Evolutionary conservation across 495 filamentous ascomycete genomes (phyloP).

Genomic region (Penicillium cinerascens): DNA sequence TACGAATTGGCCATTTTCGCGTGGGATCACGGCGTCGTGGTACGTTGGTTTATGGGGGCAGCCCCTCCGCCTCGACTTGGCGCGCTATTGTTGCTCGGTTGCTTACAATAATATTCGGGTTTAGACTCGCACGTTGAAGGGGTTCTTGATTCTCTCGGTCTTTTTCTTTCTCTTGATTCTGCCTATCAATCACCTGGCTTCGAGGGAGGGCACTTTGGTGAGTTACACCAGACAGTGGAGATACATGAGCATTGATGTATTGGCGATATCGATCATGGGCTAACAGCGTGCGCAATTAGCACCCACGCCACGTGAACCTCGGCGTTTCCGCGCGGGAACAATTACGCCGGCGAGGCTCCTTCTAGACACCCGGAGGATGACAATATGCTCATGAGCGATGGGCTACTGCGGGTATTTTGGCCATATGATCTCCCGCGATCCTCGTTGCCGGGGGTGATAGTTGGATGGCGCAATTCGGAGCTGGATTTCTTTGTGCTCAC

Average conservation of each 20-base stretch:
- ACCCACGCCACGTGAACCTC: slow-evolving; percentile 74
- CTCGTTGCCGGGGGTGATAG: slow-evolving; percentile 73
- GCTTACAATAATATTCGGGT: slow-evolving; percentile 2
- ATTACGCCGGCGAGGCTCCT: slow-evolving; percentile 87
- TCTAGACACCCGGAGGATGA: slow-evolving; percentile 73
- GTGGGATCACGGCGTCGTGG: slow-evolving; percentile 97
- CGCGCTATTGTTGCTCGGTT: background rate
- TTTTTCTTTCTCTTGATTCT: slow-evolving; percentile 75
- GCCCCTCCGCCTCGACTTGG: slow-evolving; percentile 12
- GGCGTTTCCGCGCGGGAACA: slow-evolving; percentile 96
- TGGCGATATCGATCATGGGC: background rate
- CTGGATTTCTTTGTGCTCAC: slow-evolving; percentile 87
- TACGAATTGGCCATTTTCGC: slow-evolving; percentile 96
- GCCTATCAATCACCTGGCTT: slow-evolving; percentile 68
- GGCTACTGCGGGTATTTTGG: slow-evolving; percentile 97
- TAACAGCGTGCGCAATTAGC: slow-evolving; percentile 49
- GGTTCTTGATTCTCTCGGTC: slow-evolving; percentile 68
- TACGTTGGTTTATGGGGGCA: slow-evolving; percentile 44
- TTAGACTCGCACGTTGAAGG: slow-evolving; percentile 67
- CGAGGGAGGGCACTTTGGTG: slow-evolving; percentile 63
- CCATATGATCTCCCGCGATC: slow-evolving; percentile 78
- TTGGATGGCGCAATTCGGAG: slow-evolving; percentile 93
- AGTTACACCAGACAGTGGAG: slow-evolving; percentile 16
- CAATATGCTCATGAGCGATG: slow-evolving; percentile 79
- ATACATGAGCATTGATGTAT: background rate